These are phyloP conservation scores for Pseudogymnoascus sp. DNA, from an alignment of 2,329 filamentous ascomycete genomes.

Conservation along the genomic window DNA sequence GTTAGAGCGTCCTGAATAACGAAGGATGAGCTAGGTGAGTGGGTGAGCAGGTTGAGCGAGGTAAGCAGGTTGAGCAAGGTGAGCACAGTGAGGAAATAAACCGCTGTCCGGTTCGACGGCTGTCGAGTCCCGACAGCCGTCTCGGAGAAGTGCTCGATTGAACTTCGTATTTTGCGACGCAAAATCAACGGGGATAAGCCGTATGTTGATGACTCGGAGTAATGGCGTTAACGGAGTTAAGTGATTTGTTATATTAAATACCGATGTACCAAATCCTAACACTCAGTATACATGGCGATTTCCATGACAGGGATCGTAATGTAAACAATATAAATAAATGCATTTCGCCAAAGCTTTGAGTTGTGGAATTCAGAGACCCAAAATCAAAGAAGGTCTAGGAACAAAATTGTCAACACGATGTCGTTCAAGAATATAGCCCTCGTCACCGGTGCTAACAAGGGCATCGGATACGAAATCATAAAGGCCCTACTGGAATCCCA, in stretches of 20 bases:
- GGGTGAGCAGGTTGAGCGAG: too few species aligned
- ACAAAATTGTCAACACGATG: background rate
- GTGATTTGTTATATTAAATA: background rate
- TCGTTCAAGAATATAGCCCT: conserved; percentile 24
- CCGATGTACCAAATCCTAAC: background rate
- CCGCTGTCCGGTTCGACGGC: too few species aligned
- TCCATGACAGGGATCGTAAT: background rate
- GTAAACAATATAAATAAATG: background rate
- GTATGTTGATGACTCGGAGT: background rate
- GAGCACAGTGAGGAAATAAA: too few species aligned
- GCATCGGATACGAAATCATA: conserved; percentile 35
- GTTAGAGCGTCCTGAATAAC: too few species aligned
- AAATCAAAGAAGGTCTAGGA: background rate
- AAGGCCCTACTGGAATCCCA: conserved; percentile 32
- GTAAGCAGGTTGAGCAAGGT: too few species aligned
- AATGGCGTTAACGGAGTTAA: background rate
- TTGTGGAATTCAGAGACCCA: background rate
- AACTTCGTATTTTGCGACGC: background rate
- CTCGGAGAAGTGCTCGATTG: background rate
- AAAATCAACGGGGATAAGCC: background rate
- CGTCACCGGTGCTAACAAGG: conserved; percentile 36
- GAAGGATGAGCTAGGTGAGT: too few species aligned
- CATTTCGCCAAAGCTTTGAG: background rate
- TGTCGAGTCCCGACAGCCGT: too few species aligned
- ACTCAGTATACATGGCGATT: background rate